Percentiles rank a stretch among this genome's conserved stretches.
These are phyloP conservation scores for Kernera saxatilis DNA, from an alignment of 345 rosid genomes.

Conservation along the genomic window DNA sequence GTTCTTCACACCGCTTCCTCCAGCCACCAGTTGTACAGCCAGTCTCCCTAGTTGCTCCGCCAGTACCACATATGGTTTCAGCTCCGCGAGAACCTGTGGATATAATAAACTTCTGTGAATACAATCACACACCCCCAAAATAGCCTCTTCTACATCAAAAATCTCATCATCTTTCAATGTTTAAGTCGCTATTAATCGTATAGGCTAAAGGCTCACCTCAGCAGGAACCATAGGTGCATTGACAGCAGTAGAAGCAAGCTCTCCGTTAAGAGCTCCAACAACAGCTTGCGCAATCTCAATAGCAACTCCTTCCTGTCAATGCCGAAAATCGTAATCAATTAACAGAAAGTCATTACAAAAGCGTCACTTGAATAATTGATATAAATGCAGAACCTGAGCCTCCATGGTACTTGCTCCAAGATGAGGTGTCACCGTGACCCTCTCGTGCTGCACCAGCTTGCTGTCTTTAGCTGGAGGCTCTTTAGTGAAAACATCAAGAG, in stretches of 20 bases:
- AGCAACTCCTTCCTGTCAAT: constrained; percentile 67
- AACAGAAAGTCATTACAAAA: not conserved
- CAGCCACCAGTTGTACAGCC: constrained; percentile 66
- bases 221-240: constrained; percentile 93
- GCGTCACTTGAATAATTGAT: not conserved
- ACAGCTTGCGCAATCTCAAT: constrained; percentile 86
- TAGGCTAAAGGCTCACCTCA: constrained; percentile 37
- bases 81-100: constrained; percentile 61
- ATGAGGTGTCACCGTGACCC: constrained; percentile 72
- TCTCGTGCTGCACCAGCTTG: constrained; percentile 66
- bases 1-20: constrained; percentile 73
- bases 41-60: constrained; percentile 72
- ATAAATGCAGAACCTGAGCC: constrained; percentile 50
- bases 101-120: not conserved
- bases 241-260: constrained; percentile 82
- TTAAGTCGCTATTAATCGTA: not conserved
- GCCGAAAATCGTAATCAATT: not conserved
- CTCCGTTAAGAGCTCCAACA: constrained; percentile 75
- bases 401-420: constrained; percentile 86
- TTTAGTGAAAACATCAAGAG: constrained; percentile 69
- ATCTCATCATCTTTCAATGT: not conserved
- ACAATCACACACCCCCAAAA: not conserved
- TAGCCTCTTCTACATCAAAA: not conserved
- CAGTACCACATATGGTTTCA: constrained; percentile 66
- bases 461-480: constrained; percentile 70